Conservation (phyloP, 768 basidiomycete species). For the Hericium erinaceus region DNA sequence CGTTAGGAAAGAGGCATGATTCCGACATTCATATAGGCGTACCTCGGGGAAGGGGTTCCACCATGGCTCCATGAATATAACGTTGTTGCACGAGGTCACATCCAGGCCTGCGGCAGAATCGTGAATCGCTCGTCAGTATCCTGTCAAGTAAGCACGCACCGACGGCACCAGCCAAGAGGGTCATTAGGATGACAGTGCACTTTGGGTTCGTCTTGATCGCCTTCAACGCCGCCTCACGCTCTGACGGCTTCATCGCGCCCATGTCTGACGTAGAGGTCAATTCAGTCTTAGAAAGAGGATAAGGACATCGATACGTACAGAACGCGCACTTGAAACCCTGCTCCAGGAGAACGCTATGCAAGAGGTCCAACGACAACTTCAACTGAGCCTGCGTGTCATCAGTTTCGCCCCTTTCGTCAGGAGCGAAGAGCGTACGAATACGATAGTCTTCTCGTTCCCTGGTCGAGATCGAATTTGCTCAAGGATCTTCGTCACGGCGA, state of each 20-base stretch:
- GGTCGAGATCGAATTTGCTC: background rate
- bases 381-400: background rate
- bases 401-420: too few species aligned
- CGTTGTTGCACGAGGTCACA: constrained; percentile 10
- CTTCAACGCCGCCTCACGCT: background rate
- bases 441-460: constrained; percentile 4
- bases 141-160: background rate
- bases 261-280: background rate
- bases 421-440: constrained; percentile 1
- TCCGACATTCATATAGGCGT: background rate
- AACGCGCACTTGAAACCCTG: background rate
- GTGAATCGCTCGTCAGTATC: background rate
- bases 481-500: background rate
- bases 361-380: background rate
- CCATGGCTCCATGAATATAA: constrained; percentile 12
- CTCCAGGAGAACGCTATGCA: background rate
- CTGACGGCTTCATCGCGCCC: background rate
- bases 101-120: constrained; percentile 4
- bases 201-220: background rate
- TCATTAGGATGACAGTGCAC: constrained; percentile 7
- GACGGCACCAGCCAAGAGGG: constrained; percentile 3
- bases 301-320: background rate
- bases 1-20: background rate
- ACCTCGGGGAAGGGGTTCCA: constrained; percentile 14
- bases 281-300: background rate